Conservation (phyloP, 306 rosid species). For the Gleditsia sinensis region DNA sequence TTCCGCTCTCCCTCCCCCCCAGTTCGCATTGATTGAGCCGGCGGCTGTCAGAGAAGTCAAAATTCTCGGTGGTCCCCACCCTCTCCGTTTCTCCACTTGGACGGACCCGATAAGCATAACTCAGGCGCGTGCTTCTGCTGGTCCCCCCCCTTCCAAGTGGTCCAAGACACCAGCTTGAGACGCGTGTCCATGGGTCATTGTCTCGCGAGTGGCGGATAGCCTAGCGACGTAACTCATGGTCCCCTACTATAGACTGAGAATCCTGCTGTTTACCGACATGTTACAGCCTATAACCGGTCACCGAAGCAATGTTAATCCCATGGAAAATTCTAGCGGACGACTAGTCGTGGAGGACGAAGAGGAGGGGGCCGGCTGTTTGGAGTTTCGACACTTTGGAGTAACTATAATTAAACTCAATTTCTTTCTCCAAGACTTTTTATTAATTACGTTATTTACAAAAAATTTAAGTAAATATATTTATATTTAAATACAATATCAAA, state of each 20-base stretch:
- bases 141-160: slow-evolving; percentile 49
- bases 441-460: no score
- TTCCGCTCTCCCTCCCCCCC: background rate
- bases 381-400: no score
- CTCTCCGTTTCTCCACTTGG: slow-evolving; percentile 37
- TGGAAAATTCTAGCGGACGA: no score
- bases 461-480: no score
- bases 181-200: slow-evolving; percentile 51
- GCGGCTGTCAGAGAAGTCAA: slow-evolving; percentile 68
- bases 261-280: background rate
- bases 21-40: slow-evolving; percentile 58
- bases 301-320: no score
- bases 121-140: slow-evolving; percentile 54
- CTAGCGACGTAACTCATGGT: slow-evolving; percentile 48
- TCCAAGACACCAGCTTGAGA: slow-evolving; percentile 40
- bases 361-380: no score
- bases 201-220: slow-evolving; percentile 53
- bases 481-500: no score
- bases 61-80: slow-evolving; percentile 50
- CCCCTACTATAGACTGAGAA: slow-evolving; percentile 29
- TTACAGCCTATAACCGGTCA: background rate
- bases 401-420: no score
- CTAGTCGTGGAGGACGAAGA: no score
- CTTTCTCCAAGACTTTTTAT: no score
- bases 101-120: slow-evolving; percentile 14